Conservation (phyloP, 2,329 filamentous ascomycete genomes). For the Penicillium frequentans region DNA sequence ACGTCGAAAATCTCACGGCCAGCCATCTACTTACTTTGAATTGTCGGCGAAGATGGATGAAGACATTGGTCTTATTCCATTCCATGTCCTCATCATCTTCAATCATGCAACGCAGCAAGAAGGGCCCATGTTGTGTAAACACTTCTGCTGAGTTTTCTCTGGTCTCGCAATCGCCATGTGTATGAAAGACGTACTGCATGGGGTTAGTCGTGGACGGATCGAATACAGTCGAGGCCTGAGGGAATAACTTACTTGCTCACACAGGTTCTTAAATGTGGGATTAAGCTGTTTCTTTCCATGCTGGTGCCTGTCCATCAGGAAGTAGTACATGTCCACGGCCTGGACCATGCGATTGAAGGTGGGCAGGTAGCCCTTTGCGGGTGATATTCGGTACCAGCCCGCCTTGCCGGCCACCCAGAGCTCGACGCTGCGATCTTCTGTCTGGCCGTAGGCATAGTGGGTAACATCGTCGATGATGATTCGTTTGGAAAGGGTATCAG, state of each 20-base stretch:
- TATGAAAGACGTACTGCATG: slow-evolving; percentile 43
- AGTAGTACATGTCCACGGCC: slow-evolving; percentile 61
- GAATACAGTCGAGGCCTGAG: not conserved
- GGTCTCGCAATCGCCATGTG: slow-evolving; percentile 43
- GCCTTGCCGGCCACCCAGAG: slow-evolving; percentile 63
- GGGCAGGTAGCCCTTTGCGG: slow-evolving; percentile 53
- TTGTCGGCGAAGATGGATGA: slow-evolving; percentile 45
- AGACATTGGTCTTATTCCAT: slow-evolving; percentile 46
- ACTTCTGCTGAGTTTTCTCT: slow-evolving; percentile 48
- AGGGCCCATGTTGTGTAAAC: slow-evolving; percentile 46
- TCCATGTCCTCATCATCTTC: slow-evolving; percentile 46
- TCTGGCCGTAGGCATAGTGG: slow-evolving; percentile 51
- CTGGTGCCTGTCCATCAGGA: slow-evolving; percentile 58
- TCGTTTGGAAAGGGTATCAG: slow-evolving; percentile 41
- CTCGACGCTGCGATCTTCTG: slow-evolving; percentile 56
- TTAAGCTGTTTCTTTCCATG: slow-evolving; percentile 37
- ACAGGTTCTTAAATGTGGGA: slow-evolving; percentile 39
- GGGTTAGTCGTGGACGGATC: not conserved
- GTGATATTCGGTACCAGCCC: slow-evolving; percentile 62
- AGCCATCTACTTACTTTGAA: slow-evolving; percentile 35
- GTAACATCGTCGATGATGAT: slow-evolving; percentile 51
- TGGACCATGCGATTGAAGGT: slow-evolving; percentile 59
- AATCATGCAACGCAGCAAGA: slow-evolving; percentile 50
- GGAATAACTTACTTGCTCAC: slow-evolving; percentile 37
- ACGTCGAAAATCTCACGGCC: not conserved